Conservation (phyloP, 257 asterid species). For the Forsythia viridissima region DNA sequence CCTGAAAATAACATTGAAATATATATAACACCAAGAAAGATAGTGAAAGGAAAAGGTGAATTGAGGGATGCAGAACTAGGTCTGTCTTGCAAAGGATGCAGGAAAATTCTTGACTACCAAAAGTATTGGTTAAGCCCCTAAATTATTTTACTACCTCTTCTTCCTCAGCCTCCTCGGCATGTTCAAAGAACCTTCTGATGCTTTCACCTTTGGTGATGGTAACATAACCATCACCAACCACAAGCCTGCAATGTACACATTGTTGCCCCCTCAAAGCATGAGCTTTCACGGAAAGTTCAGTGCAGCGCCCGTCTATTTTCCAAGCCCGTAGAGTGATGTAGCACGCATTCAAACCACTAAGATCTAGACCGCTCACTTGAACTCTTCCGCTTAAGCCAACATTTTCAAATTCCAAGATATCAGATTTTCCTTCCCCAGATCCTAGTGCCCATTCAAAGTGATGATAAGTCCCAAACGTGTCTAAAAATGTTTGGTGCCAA, state of each 20-base stretch:
- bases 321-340: conserved; percentile 88
- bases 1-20: conserved; percentile 47
- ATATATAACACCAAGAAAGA: conserved; percentile 4
- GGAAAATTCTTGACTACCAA: conserved; percentile 6
- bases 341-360: conserved; percentile 80
- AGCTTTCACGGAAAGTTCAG: conserved; percentile 88
- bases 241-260: conserved; percentile 95
- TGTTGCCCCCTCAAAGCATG: conserved; percentile 92
- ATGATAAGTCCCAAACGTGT: conserved; percentile 68
- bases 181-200: conserved; percentile 88
- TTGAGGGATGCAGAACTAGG: conserved; percentile 16
- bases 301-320: conserved; percentile 83
- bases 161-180: conserved; percentile 99
- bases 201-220: conserved; percentile 78
- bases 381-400: conserved; percentile 87
- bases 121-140: conserved; percentile 3
- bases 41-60: not conserved
- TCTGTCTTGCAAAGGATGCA: not conserved
- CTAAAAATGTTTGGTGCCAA: conserved; percentile 86
- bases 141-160: conserved; percentile 76
- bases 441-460: conserved; percentile 99
- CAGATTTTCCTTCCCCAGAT: conserved; percentile 92
- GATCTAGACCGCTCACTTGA: conserved; percentile 85
- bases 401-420: conserved; percentile 83
- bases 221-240: conserved; percentile 88